Evolutionary conservation across 2,329 filamentous ascomycete genomes (phyloP).

Genomic region (Cordyceps javanica): DNA sequence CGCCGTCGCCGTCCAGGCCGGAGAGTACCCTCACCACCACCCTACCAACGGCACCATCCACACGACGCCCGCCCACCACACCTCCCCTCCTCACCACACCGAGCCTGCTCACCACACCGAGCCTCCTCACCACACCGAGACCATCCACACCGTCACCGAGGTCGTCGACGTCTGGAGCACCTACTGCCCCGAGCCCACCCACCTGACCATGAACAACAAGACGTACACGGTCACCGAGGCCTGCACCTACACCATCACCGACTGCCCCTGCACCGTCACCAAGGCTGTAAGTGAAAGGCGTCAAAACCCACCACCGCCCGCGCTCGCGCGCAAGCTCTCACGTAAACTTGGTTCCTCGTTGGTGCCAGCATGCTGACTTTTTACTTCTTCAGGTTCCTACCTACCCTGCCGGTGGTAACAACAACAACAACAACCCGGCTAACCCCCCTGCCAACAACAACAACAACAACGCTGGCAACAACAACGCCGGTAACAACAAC

Average conservation of each 20-base stretch:
- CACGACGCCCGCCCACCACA: background rate
- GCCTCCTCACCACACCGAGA: slow-evolving; percentile 1
- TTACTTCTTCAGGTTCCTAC: slow-evolving; percentile 9
- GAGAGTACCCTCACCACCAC: too few species aligned
- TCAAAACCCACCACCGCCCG: too few species aligned
- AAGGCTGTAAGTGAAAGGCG: background rate
- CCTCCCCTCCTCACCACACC: too few species aligned
- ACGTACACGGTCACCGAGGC: slow-evolving; percentile 49
- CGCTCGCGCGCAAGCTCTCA: too few species aligned
- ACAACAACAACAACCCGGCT: background rate
- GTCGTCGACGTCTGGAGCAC: slow-evolving; percentile 32
- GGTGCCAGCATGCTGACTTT: slow-evolving; percentile 10
- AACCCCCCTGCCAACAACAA: background rate
- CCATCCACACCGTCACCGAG: slow-evolving; percentile 25
- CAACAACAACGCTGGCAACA: background rate
- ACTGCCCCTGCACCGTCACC: slow-evolving; percentile 46
- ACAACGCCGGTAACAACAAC: background rate
- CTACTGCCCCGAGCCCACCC: slow-evolving; percentile 43
- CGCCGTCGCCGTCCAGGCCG: slow-evolving; percentile 16
- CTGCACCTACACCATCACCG: slow-evolving; percentile 47
- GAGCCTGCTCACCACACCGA: slow-evolving; percentile 1
- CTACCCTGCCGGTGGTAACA: background rate
- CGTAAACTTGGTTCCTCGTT: too few species aligned
- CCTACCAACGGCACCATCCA: background rate
- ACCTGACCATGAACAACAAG: slow-evolving; percentile 43